Evolutionary conservation across 768 basidiomycete genomes (phyloP), one percentile per base, ranked within the genome.

Genomic region (Pisolithus tinctorius): DNA sequence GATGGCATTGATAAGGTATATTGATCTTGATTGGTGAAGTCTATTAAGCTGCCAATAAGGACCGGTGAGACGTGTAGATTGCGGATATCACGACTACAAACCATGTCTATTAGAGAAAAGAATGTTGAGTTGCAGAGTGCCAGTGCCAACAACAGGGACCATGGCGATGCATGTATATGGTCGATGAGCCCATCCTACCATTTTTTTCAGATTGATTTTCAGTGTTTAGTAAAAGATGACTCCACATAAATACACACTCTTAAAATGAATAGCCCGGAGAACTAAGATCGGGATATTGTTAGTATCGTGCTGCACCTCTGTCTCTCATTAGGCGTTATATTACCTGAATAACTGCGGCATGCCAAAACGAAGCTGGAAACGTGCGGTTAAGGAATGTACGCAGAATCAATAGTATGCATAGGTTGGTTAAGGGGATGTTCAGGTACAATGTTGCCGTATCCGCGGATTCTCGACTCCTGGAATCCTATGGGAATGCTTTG

Each of bases 271-370:
- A 67, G 56, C 13, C 73, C 72, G 54, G 64, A 59, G 52, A 66
- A 59, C 67, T 73, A 48, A 29, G 17, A 20, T 25, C 25, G 46
- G 9, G 31, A 58, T 16, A 60, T 54, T 37, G 38, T 44, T 38
- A 49, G 6, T 17, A 20, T 34, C 11, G 10, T 34, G 11, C 13
- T 4, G 13, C 34, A 34, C 27, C 48, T 39, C 31, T 31, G 34
- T 23, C 4, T 20, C 20, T 14, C 42, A n/a, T 34, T 16, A n/a
- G 1, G 16, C 6, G 37, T 40, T 31, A 23, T 59, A 60, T 40
- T 57, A 74, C 74, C 57, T 72, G 71, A 9, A 73, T 60, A 27
- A 64, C 37, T 17, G 58, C 50, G 36, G 61, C 61, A 43, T 74
- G 64, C 63, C 64, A 73, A 38, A 64, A 58, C 6, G 55, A 26